phyloP scores from a whole-genome alignment of 1,139 yeast species.

The Taiozyma onychis region DNA sequence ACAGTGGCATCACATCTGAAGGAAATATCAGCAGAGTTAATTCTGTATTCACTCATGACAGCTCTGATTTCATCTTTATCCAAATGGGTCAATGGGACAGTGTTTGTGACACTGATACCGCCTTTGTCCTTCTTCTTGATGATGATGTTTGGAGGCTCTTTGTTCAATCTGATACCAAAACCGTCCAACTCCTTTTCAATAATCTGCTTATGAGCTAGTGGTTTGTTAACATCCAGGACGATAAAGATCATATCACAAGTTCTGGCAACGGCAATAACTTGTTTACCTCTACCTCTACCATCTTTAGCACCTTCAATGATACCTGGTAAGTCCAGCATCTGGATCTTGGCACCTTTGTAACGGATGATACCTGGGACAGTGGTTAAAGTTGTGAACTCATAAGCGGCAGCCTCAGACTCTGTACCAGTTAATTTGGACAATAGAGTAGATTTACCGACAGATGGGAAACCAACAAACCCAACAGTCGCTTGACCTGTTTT shows the following conservation, averaged over 20 bases:
- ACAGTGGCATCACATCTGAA: constrained; percentile 97
- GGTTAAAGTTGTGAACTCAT: constrained; percentile 94
- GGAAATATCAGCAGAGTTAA: constrained; percentile 95
- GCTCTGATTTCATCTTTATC: constrained; percentile 93
- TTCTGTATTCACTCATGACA: constrained; percentile 90
- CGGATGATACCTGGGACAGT: constrained; percentile 96
- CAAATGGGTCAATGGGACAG: constrained; percentile 86
- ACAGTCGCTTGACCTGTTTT: constrained; percentile 97
- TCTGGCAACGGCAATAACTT: constrained; percentile 97
- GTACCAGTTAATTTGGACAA: constrained; percentile 89
- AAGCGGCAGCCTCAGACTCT: constrained; percentile 94
- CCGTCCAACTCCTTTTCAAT: constrained; percentile 96
- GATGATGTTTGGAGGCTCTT: constrained; percentile 85
- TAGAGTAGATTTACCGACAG: constrained; percentile 94
- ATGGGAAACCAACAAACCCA: constrained; percentile 97
- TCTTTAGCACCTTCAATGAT: constrained; percentile 98
- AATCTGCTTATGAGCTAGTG: constrained; percentile 86
- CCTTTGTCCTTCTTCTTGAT: constrained; percentile 93
- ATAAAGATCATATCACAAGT: constrained; percentile 90
- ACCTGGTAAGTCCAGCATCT: constrained; percentile 97
- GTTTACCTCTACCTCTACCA: constrained; percentile 98
- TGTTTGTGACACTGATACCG: constrained; percentile 88
- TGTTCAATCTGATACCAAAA: constrained; percentile 91
- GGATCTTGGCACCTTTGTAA: constrained; percentile 95
- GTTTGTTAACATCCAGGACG: constrained; percentile 93